phyloP scores from a whole-genome alignment of 129 eudicot species.

The Centrapalus pauciflorus region DNA sequence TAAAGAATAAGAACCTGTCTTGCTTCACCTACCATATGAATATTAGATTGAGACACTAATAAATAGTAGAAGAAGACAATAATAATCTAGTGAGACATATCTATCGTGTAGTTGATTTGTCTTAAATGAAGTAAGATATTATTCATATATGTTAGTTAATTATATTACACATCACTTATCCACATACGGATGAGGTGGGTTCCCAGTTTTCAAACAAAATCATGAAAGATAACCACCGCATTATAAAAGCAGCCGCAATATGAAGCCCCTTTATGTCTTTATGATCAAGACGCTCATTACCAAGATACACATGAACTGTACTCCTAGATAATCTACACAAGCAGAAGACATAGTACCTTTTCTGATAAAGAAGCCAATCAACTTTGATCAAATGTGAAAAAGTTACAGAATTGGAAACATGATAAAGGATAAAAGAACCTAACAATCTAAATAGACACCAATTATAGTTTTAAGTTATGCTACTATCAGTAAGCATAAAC shows the following conservation, averaged over 20 bases:
- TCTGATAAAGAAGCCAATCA: background rate
- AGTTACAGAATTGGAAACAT: too few relatives aligned
- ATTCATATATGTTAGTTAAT: background rate
- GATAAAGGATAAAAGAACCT: too few relatives aligned
- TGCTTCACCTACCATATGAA: conserved; percentile 64
- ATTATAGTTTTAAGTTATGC: too few relatives aligned
- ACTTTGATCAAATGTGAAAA: too few relatives aligned
- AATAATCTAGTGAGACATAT: background rate
- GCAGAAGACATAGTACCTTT: background rate
- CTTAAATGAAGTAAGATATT: background rate
- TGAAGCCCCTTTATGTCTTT: background rate
- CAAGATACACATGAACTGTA: background rate
- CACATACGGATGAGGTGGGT: background rate
- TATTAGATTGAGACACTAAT: background rate
- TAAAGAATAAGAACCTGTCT: conserved; percentile 79
- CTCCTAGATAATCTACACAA: background rate
- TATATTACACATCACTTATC: background rate
- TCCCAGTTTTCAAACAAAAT: too few relatives aligned
- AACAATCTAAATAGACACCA: too few relatives aligned
- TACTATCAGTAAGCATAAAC: too few relatives aligned
- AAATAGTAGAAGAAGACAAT: background rate
- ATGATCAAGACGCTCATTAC: background rate
- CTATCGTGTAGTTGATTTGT: background rate
- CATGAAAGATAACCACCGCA: too few relatives aligned
- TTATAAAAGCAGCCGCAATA: background rate